Conservation (phyloP, 2,329 filamentous ascomycete genomes). For the Fusarium pseudocircinatum region DNA sequence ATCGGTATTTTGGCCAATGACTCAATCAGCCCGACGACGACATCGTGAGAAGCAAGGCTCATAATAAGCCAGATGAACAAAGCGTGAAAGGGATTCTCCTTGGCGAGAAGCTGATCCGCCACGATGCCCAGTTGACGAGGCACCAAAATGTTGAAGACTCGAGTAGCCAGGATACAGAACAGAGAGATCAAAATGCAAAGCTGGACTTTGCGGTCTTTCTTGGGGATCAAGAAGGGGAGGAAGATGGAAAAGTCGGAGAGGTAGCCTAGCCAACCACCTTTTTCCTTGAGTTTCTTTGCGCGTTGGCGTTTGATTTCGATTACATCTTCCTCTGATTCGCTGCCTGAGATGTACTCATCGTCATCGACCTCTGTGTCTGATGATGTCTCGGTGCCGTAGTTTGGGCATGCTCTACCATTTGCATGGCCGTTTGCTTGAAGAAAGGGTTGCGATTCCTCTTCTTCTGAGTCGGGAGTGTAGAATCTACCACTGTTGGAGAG, state of each 20-base stretch:
- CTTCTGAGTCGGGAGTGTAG: neutral
- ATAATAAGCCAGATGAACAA: slow-evolving; percentile 34
- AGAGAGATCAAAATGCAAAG: slow-evolving; percentile 41
- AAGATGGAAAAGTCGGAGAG: slow-evolving; percentile 46
- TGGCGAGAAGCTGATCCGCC: slow-evolving; percentile 42
- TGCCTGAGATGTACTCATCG: slow-evolving; percentile 1
- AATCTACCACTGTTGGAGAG: neutral
- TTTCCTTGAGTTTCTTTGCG: slow-evolving; percentile 40
- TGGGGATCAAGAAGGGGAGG: slow-evolving; percentile 45
- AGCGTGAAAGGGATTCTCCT: slow-evolving; percentile 30
- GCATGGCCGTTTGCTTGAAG: neutral
- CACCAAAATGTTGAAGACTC: slow-evolving; percentile 45
- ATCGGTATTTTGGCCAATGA: slow-evolving; percentile 47
- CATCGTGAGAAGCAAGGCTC: slow-evolving; percentile 15
- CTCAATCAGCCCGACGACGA: slow-evolving; percentile 27
- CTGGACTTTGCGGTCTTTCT: slow-evolving; percentile 46
- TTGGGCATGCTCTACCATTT: neutral
- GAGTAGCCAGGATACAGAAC: slow-evolving; percentile 31
- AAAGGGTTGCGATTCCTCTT: slow-evolving; percentile 29
- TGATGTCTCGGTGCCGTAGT: slow-evolving; percentile 25
- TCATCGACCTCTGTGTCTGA: neutral
- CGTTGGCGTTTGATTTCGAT: slow-evolving; percentile 42
- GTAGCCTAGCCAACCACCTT: slow-evolving; percentile 47
- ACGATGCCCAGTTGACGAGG: slow-evolving; percentile 47
- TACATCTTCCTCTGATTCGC: slow-evolving; percentile 38